A percentile compares a stretch with the other conserved stretches of the same genome.
Evolutionary conservation across 345 rosid genomes (phyloP).

Genomic region (Euphorbia lathyris): DNA sequence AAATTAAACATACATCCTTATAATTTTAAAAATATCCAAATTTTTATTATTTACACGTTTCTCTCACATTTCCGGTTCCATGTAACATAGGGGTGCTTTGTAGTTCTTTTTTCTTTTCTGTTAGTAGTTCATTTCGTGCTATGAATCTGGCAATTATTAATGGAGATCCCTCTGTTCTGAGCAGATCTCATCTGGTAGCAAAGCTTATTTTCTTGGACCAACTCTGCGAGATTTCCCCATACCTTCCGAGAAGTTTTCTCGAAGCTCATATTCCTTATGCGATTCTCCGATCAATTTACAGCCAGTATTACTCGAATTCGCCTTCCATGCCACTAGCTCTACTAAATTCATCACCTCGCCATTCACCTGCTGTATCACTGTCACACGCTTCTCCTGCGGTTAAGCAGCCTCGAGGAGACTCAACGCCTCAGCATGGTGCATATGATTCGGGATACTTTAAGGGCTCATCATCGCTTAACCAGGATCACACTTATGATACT

Average conservation of each 20-base stretch:
- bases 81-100: too few relatives aligned
- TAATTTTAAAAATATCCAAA: too few relatives aligned
- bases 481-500: constrained; percentile 49
- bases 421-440: constrained; percentile 61
- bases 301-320: constrained; percentile 78
- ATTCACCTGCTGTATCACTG: constrained; percentile 68
- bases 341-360: constrained; percentile 57
- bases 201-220: constrained; percentile 95
- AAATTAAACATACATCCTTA: too few relatives aligned
- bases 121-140: neutral
- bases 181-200: constrained; percentile 90
- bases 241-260: constrained; percentile 86
- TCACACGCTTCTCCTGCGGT: constrained; percentile 67
- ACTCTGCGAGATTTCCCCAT: constrained; percentile 85
- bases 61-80: too few relatives aligned
- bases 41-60: too few relatives aligned
- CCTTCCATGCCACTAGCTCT: constrained; percentile 56
- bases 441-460: constrained; percentile 68
- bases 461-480: constrained; percentile 69
- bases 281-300: constrained; percentile 81
- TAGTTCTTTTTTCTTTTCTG: too few relatives aligned
- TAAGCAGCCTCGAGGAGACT: constrained; percentile 61
- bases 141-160: constrained; percentile 10
- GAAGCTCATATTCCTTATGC: constrained; percentile 82
- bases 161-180: neutral